Base-by-base conservation (phyloP, 1,139 yeast genomes). In the Saccharomyces hybrid region DNA sequence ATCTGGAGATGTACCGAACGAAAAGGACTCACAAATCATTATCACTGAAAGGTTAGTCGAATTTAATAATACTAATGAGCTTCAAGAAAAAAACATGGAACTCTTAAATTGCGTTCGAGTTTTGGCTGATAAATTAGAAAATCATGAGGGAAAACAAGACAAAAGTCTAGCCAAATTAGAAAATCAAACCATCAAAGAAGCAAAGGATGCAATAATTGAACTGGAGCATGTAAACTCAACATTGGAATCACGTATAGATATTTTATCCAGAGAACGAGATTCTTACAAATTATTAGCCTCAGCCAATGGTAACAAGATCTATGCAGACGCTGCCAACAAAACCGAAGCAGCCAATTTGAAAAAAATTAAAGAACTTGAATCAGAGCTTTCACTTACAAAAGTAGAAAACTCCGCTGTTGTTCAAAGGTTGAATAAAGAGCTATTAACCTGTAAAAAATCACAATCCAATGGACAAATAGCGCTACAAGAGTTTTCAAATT, bases 41-140 rank as follows among this genome's bases (percentile, higher is more conserved):
- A 88, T 93, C 14, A 77, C 90, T 4, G 84, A 85, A 53, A 77
- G 96, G 56, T 73, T 93, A 50, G 84, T 89, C 0, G 78, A 82
- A 7, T 93, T 91, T 71, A 78, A 77, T 51, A 79, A 78, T 63
- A 78, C 87, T 16, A 73, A 78, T 27, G 96, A 88, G 53, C 74
- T 91, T 53, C 87, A 88, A 64, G 74, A 78, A 56, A 85, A 83
- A 68, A 93, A 93, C 66, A 82, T 84, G 60, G 86, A 87, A 53
- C 75, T 91, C 46, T 71, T 90, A 31, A 73, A 76, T 42, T 80
- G 86, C 1, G 81, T 87, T 0, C 77, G 97, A 57, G 81, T 81
- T 53, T 74, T 91, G 31, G 91, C 93, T 9, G 75, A 77, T 49
- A 80, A 81, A 63, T 74, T 57, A 16, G 53, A 52, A 38, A 47